Base-by-base conservation (phyloP, 139 green algal species). In the Tetradesmus lagerheimii region DNA sequence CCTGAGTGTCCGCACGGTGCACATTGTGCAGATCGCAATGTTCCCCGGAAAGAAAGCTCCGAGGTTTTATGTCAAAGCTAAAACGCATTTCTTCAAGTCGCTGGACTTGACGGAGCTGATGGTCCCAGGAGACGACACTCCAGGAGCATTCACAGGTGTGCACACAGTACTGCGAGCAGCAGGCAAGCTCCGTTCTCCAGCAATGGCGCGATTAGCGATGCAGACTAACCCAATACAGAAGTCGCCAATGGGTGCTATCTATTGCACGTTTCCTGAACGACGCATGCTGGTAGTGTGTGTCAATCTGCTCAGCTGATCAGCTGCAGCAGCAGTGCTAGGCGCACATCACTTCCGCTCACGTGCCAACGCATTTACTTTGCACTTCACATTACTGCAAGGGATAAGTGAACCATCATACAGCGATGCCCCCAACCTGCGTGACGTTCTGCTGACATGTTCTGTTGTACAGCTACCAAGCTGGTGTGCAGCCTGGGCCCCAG, bases 401-500 rank as follows among this genome's bases (percentile, higher is more conserved):
- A n/a, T n/a, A n/a, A n/a, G n/a, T n/a, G n/a, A n/a, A n/a, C n/a
- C n/a, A n/a, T n/a, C n/a, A n/a, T n/a, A n/a, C n/a, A n/a, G n/a
- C n/a, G n/a, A n/a, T n/a, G n/a, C n/a, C n/a, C n/a, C n/a, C n/a
- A n/a, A n/a, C n/a, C n/a, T n/a, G n/a, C n/a, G n/a, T n/a, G 14
- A 16, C 29, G 1, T 23, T 18, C 27, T 62, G 41, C 79, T 34
- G 27, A 11, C 25, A 3, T 25, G 14, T 66, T 66, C 15, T 66
- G 53, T 29, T n/a, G 34, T 66, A 67, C 85, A 89, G 85, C 29
- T 45, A 89, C 85, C 31, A 89, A 89, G 43, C 71, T 89, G 34
- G 37, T 90, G 23, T 78, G 53, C 57, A 47, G 74, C 41, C 29
- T 86, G 57, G 87, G 87, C 18, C 87, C 87, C 25, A 66, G 38